Conservation (phyloP, 169 alveolate species). For the Miamiensis avidus region DNA sequence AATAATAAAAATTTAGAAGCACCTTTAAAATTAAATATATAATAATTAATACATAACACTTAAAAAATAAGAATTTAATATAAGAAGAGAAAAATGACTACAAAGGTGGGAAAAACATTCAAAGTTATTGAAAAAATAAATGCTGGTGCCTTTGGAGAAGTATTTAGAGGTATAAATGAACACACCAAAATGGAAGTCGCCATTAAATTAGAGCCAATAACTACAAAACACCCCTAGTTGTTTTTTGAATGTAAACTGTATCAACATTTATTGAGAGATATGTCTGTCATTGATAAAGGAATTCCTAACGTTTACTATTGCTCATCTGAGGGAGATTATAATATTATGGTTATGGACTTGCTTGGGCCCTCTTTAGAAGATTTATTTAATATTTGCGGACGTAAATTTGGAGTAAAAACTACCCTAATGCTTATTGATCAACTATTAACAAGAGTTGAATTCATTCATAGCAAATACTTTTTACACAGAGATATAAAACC, state of each 20-base stretch:
- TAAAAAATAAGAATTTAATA: too few species aligned
- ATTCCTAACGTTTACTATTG: conserved; percentile 46
- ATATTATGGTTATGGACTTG: too few species aligned
- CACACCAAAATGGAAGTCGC: conserved; percentile 68
- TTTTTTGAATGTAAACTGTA: too few species aligned
- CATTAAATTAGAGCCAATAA: conserved; percentile 66
- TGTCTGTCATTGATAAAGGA: too few species aligned
- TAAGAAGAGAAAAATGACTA: conserved; percentile 57
- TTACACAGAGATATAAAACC: too few species aligned
- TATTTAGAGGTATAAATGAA: conserved; percentile 63
- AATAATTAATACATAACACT: too few species aligned
- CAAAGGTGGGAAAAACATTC: conserved; percentile 68
- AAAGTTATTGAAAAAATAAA: conserved; percentile 73
- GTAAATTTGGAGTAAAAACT: conserved; percentile 62
- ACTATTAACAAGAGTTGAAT: conserved; percentile 69
- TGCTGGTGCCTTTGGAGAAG: conserved; percentile 86
- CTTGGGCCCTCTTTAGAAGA: conserved; percentile 74
- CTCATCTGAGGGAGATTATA: conserved; percentile 50
- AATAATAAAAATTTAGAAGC: too few species aligned
- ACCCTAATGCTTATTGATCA: conserved; percentile 66
- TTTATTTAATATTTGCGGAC: conserved; percentile 57
- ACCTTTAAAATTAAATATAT: too few species aligned
- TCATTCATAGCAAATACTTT: conserved; percentile 70
- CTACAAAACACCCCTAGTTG: too few species aligned
- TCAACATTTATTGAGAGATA: too few species aligned